These are phyloP conservation scores for Eragrostis tef DNA, from an alignment of 202 grass and related monocot genomes.

Conservation along the genomic window DNA sequence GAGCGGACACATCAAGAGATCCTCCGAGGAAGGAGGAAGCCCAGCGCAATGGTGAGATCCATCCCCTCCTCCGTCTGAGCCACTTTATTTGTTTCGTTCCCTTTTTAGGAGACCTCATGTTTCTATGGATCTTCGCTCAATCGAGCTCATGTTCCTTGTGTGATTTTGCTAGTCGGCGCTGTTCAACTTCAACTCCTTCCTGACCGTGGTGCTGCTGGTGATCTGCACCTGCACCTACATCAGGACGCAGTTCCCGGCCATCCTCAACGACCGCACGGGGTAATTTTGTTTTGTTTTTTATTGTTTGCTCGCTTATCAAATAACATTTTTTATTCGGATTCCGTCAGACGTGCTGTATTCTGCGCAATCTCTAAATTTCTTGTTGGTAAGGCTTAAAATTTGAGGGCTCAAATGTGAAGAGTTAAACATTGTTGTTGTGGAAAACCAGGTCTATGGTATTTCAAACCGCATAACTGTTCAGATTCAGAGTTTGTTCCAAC, in stretches of 20 bases:
- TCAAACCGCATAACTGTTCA: neutral
- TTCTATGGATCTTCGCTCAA: slow-evolving; percentile 15
- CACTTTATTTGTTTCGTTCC: neutral
- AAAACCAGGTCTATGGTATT: neutral
- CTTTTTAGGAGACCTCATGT: neutral
- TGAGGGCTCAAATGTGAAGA: neutral
- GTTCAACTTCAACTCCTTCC: slow-evolving; percentile 94
- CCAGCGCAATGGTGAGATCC: slow-evolving; percentile 47
- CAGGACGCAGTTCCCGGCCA: slow-evolving; percentile 88
- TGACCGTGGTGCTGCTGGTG: slow-evolving; percentile 82
- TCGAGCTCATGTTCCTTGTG: neutral
- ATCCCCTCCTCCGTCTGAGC: neutral
- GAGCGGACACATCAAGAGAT: neutral
- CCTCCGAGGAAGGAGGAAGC: neutral
- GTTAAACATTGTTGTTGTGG: neutral
- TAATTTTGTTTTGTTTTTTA: slow-evolving; percentile 31
- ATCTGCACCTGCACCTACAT: slow-evolving; percentile 95
- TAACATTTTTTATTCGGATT: neutral
- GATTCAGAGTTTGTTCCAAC: slow-evolving; percentile 28
- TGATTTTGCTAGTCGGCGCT: slow-evolving; percentile 70
- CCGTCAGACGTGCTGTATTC: neutral
- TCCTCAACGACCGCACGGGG: slow-evolving; percentile 85
- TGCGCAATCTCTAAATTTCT: neutral
- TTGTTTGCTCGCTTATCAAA: neutral
- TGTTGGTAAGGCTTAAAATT: neutral